Percentiles rank a stretch among this genome's conserved stretches.
phyloP scores from a whole-genome alignment of 495 filamentous ascomycete species.

The Daldinia decipiens region DNA sequence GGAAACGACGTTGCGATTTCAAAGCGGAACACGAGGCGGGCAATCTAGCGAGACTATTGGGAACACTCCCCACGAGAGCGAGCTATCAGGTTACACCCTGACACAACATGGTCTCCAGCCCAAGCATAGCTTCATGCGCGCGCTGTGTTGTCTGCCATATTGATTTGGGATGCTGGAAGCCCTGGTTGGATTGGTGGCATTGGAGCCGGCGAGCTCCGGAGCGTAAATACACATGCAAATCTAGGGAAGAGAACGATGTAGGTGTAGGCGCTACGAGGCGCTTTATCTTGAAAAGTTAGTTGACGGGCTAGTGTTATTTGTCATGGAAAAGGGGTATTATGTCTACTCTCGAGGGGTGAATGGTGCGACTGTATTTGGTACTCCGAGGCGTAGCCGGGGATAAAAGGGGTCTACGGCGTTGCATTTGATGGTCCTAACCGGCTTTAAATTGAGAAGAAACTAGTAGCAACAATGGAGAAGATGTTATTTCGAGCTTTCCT shows the following conservation, averaged over 20 bases:
- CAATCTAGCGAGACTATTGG: conserved; percentile 7
- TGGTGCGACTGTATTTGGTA: not conserved
- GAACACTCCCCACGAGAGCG: conserved; percentile 2
- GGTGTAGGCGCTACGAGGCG: not conserved
- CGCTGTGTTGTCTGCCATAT: not conserved
- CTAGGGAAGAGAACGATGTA: not conserved
- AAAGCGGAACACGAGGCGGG: conserved; percentile 10
- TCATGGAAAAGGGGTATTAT: not conserved
- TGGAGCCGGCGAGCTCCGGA: not conserved
- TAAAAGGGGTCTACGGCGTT: not conserved
- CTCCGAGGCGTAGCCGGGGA: not conserved
- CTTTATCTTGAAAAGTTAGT: not conserved
- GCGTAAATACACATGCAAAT: not conserved
- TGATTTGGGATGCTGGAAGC: not conserved
- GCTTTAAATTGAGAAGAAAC: not conserved
- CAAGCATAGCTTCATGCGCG: not conserved
- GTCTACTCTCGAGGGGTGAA: not conserved
- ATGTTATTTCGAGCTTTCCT: not conserved
- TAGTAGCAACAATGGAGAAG: not conserved
- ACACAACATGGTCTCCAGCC: not conserved
- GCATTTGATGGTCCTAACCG: too few species aligned
- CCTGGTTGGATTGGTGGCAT: not conserved
- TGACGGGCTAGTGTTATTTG: not conserved
- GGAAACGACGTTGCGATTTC: not conserved
- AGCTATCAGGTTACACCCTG: not conserved